phyloP scores from a whole-genome alignment of 306 rosid genomes.

The Sicyos edulis region DNA sequence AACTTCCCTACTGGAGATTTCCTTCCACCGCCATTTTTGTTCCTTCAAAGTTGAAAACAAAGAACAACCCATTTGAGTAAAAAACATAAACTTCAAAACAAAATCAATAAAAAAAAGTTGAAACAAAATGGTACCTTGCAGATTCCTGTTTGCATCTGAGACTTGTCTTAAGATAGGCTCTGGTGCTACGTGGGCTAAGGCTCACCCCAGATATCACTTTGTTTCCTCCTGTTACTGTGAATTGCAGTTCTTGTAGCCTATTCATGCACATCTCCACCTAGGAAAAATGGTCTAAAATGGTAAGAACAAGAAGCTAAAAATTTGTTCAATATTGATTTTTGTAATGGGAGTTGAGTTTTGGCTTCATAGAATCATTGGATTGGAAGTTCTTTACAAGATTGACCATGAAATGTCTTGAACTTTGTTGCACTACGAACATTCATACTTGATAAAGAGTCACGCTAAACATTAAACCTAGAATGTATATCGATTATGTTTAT shows the following conservation, averaged over 20 bases:
- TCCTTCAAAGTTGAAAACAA: slow-evolving; percentile 35
- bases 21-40: slow-evolving; percentile 39
- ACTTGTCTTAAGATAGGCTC: slow-evolving; percentile 73
- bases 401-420: too few relatives aligned
- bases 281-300: neutral
- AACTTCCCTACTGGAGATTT: slow-evolving; percentile 78
- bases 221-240: slow-evolving; percentile 65
- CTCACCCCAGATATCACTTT: slow-evolving; percentile 74
- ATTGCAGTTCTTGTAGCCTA: slow-evolving; percentile 84
- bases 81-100: neutral
- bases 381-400: neutral
- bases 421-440: too few relatives aligned
- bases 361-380: neutral
- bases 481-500: too few relatives aligned
- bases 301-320: neutral
- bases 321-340: neutral
- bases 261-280: slow-evolving; percentile 90
- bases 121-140: slow-evolving; percentile 32
- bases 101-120: neutral
- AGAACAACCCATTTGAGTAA: slow-evolving; percentile 27
- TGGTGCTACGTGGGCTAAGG: slow-evolving; percentile 92
- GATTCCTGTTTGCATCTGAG: slow-evolving; percentile 96
- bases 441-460: too few relatives aligned
- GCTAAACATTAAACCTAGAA: too few relatives aligned
- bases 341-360: neutral